A percentile compares a stretch with the other conserved stretches of the same genome.
phyloP scores from a whole-genome alignment of 805 yeast genomes.

The Maudiozyma bulderi region DNA sequence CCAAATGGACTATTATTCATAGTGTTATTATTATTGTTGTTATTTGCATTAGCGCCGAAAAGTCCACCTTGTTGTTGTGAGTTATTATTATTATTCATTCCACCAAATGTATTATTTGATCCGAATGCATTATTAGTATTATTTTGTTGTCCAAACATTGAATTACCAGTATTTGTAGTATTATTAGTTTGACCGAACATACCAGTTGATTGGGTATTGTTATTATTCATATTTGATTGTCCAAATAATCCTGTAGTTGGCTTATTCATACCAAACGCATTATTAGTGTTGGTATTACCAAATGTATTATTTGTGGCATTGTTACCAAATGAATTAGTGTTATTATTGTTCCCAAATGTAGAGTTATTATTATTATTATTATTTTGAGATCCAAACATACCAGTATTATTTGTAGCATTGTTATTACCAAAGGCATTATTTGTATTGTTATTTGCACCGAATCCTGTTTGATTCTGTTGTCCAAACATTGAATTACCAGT shows the following conservation, averaged over 20 bases:
- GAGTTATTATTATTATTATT: slow-evolving; percentile 20
- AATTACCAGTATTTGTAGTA: slow-evolving; percentile 10
- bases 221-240: slow-evolving; percentile 1
- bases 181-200: slow-evolving; percentile 28
- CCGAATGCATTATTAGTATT: slow-evolving; percentile 3
- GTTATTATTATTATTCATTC: neutral
- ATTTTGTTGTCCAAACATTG: slow-evolving; percentile 14
- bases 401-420: slow-evolving; percentile 16
- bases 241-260: slow-evolving; percentile 12
- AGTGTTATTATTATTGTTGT: slow-evolving; percentile 25
- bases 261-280: slow-evolving; percentile 29
- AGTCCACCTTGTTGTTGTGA: neutral
- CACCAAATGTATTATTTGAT: neutral
- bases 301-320: slow-evolving; percentile 10
- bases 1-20: neutral
- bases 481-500: slow-evolving; percentile 20
- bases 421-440: slow-evolving; percentile 26
- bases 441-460: slow-evolving; percentile 9
- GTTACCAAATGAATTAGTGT: slow-evolving; percentile 20
- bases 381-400: slow-evolving; percentile 5
- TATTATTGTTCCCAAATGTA: slow-evolving; percentile 17
- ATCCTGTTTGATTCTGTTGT: slow-evolving; percentile 7
- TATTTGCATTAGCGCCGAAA: neutral
- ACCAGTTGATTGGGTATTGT: slow-evolving; percentile 24
- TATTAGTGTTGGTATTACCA: slow-evolving; percentile 2